These are phyloP conservation scores for Thalassiosira oceanica DNA, from an alignment of 352 stramenopile species.

Conservation along the genomic window DNA sequence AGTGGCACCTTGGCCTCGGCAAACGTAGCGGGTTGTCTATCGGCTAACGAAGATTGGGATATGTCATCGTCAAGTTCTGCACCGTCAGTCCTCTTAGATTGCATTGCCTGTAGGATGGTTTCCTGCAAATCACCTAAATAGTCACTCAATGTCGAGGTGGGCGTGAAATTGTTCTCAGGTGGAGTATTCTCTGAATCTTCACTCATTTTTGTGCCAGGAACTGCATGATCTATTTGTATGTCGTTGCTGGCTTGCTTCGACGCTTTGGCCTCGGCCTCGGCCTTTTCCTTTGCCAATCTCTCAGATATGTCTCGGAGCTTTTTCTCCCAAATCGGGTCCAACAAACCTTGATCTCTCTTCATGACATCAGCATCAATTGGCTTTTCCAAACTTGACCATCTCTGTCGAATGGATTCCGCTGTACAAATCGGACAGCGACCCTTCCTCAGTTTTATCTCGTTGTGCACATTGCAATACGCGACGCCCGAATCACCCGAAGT, in stretches of 20 bases:
- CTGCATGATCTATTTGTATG: neutral
- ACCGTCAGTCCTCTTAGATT: no score
- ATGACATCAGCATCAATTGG: neutral
- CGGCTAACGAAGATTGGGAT: neutral
- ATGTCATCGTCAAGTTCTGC: neutral
- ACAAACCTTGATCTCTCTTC: neutral
- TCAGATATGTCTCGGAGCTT: neutral
- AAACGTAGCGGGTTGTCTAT: no score
- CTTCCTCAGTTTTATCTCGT: neutral
- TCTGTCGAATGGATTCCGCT: neutral
- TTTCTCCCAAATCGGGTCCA: neutral
- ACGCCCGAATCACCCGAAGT: no score
- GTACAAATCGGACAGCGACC: neutral
- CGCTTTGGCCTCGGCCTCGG: no score
- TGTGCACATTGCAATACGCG: neutral
- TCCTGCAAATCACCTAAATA: neutral
- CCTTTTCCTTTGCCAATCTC: neutral
- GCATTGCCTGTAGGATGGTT: neutral
- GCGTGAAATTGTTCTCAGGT: neutral
- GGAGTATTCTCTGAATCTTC: neutral
- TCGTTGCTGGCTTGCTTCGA: neutral
- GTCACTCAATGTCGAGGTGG: neutral
- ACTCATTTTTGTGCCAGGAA: neutral
- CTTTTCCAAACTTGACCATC: neutral
- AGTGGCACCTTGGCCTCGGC: conserved; percentile 1